Base-by-base conservation (phyloP, 805 yeast genomes). In the Nakazawaea siamensis region DNA sequence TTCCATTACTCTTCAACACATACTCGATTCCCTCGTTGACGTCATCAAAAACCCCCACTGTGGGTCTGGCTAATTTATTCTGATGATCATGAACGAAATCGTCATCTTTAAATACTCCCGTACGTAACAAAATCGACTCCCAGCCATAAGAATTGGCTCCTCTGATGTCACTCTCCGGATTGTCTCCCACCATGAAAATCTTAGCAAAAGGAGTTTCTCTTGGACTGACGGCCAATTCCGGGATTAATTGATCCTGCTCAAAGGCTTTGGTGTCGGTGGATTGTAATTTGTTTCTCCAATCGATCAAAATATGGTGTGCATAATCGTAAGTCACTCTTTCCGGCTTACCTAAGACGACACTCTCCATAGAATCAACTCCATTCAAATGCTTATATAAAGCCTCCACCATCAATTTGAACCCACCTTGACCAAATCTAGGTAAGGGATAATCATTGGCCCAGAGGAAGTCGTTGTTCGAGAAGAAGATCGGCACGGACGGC, bases 181-280 rank as follows among this genome's bases (percentile, higher is more conserved):
- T 92, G 58, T 92, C 98, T 19, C 98, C 98, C 24, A 92, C 85
- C 98, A 92, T 92, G 58, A 68, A 88, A 2, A 92, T 80, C n/a
- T 68, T 57, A 24, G 64, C 60, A 46, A 81, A 65, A n/a, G 72
- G 76, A 0, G 68, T 47, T 2, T 41, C 14, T 4, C 35, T 37
- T 5, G 70, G 69, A 2, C 66, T 44, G n/a, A 44, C 46, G 19
- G 72, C 68, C 36, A 77, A 54, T 15, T 48, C 50, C 1, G 82
- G 82, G 13, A 62, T 45, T 14, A 52, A 43, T 36, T 62, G 64
- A 3, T 43, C 41, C 8, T 45, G 44, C 9, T 39, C 43, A 8
- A 35, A 33, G 3, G 30, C 23, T 6, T 34, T 37, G 14, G 28
- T 16, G 12, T 37, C 30, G 26, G 26, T 17, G 43, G 36, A 8